phyloP scores from a whole-genome alignment of 768 basidiomycete species.

The Cystobasidium ongulense region DNA sequence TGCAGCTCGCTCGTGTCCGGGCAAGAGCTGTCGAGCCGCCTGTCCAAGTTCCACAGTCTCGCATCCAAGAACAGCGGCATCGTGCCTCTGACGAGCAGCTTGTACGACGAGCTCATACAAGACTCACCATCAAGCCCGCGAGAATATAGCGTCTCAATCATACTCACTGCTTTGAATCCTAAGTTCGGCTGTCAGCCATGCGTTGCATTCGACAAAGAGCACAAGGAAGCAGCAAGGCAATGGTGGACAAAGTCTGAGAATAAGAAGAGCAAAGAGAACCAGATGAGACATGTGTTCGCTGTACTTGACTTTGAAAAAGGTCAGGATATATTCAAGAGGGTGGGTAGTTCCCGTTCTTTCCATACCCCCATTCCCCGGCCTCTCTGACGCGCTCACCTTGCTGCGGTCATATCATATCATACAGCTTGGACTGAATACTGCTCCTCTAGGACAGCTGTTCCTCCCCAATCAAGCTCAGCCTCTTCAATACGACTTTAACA shows the following conservation, averaged over 20 bases:
- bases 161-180: constrained; percentile 76
- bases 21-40: background rate
- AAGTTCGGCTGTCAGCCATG: constrained; percentile 83
- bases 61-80: constrained; percentile 25
- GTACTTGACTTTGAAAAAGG: constrained; percentile 78
- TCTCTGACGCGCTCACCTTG: background rate
- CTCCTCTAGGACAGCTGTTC: constrained; percentile 26
- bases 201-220: constrained; percentile 51
- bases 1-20: background rate
- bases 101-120: constrained; percentile 61
- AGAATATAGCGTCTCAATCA: constrained; percentile 76
- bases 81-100: constrained; percentile 24
- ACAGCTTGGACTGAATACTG: constrained; percentile 31
- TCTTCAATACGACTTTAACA: constrained; percentile 34
- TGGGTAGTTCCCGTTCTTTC: constrained; percentile 60
- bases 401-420: background rate
- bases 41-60: constrained; percentile 19
- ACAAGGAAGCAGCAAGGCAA: constrained; percentile 45
- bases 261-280: constrained; percentile 48
- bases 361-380: constrained; percentile 53
- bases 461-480: constrained; percentile 12
- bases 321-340: constrained; percentile 69
- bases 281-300: constrained; percentile 78
- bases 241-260: constrained; percentile 56
- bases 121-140: constrained; percentile 54